phyloP scores from a whole-genome alignment of 768 basidiomycete genomes.

The Boletus pseudopeckii region DNA sequence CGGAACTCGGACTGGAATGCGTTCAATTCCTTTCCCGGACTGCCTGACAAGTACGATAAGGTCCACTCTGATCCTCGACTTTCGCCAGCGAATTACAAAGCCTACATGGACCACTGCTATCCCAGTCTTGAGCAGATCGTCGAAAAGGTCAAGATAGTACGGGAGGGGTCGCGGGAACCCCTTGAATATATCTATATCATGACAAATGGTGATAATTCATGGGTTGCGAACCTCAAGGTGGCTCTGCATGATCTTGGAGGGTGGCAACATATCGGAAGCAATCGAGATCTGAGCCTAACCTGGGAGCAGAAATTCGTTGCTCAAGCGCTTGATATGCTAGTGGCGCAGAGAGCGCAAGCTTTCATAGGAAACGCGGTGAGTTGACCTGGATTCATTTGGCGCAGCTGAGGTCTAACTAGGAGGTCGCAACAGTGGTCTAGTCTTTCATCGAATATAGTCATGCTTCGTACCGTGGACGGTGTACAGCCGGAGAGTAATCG shows the following conservation, averaged over 20 bases:
- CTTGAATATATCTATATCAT: conserved; percentile 43
- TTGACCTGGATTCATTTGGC: background rate
- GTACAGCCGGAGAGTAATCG: conserved; percentile 27
- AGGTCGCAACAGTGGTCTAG: conserved; percentile 35
- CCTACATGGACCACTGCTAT: conserved; percentile 40
- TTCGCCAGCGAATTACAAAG: conserved; percentile 19
- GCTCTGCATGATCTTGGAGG: conserved; percentile 29
- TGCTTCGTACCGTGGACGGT: conserved; percentile 34
- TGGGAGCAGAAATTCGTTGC: conserved; percentile 42
- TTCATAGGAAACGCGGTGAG: conserved; percentile 53
- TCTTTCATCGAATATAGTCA: conserved; percentile 38
- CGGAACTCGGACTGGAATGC: conserved; percentile 36
- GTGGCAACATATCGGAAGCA: conserved; percentile 41
- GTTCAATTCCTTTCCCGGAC: conserved; percentile 42
- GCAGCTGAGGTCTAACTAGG: background rate
- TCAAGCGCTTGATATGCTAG: conserved; percentile 49
- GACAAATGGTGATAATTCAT: conserved; percentile 42
- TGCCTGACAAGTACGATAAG: conserved; percentile 35
- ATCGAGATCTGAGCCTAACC: conserved; percentile 38
- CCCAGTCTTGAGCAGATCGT: conserved; percentile 42
- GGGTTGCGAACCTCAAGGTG: conserved; percentile 38
- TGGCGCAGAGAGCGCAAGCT: conserved; percentile 43
- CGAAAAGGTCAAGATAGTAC: conserved; percentile 33
- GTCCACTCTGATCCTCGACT: conserved; percentile 28
- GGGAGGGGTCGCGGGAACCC: conserved; percentile 19